phyloP scores from a whole-genome alignment of 768 basidiomycete genomes.

The Vararia minispora region DNA sequence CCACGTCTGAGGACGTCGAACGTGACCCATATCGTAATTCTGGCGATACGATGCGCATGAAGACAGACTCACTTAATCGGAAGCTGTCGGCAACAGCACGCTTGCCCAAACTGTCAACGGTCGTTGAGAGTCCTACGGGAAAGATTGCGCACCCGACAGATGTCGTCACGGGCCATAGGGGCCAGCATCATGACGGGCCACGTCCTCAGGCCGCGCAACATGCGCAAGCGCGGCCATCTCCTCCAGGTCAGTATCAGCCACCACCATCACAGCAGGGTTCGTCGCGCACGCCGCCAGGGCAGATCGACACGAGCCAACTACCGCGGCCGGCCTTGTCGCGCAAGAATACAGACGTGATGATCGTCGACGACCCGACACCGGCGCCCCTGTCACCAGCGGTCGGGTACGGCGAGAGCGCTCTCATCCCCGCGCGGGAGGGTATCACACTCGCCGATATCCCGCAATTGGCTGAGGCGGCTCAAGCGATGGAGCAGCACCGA shows the following conservation, averaged over 20 bases:
- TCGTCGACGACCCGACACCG: conserved; percentile 72
- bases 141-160: conserved; percentile 72
- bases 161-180: conserved; percentile 34
- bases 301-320: conserved; percentile 31
- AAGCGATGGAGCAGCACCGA: conserved; percentile 81
- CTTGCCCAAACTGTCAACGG: conserved; percentile 85
- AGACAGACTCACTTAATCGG: conserved; percentile 88
- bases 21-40: conserved; percentile 80
- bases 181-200: conserved; percentile 28
- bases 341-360: conserved; percentile 79
- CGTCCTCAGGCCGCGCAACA: conserved; percentile 26
- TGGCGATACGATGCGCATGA: conserved; percentile 88
- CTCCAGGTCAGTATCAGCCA: conserved; percentile 16
- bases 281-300: conserved; percentile 19
- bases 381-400: conserved; percentile 51
- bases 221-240: conserved; percentile 14
- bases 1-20: conserved; percentile 23
- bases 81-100: conserved; percentile 91
- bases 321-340: conserved; percentile 62
- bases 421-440: no score
- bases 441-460: conserved; percentile 94
- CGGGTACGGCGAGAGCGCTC: conserved; percentile 69
- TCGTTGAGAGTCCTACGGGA: conserved; percentile 91
- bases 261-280: conserved; percentile 18
- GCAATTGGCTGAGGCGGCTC: conserved; percentile 83